Conservation (phyloP, 106 monocot genomes). For the Narthecium ossifragum region DNA sequence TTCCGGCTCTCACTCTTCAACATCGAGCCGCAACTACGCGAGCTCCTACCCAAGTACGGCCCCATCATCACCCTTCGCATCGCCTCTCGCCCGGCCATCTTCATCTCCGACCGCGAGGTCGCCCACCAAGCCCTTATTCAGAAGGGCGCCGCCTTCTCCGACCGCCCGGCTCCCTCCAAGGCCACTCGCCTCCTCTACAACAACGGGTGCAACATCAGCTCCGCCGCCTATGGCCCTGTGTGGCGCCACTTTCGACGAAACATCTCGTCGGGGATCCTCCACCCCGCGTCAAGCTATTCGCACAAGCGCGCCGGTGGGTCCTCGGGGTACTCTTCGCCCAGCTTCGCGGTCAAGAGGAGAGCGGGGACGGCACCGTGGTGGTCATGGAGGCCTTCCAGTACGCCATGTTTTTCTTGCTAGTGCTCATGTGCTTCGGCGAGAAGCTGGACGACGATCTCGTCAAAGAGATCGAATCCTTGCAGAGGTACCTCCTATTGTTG, state of each 20-base stretch:
- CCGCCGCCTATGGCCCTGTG: constrained; percentile 15
- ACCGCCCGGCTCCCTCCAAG: constrained; percentile 10
- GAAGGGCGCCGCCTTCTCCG: constrained; percentile 5
- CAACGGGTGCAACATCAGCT: constrained; percentile 9
- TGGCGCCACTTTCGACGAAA: constrained; percentile 26
- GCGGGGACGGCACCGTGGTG: constrained; percentile 1
- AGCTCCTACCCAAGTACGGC: constrained; percentile 3
- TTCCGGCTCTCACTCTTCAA: background rate
- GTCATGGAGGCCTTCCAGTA: constrained; percentile 31
- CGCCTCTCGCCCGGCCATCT: constrained; percentile 5
- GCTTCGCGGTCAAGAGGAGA: background rate
- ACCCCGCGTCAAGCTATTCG: constrained; percentile 17
- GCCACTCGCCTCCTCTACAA: background rate
- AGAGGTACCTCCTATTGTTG: constrained; percentile 7
- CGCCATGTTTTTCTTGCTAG: constrained; percentile 46
- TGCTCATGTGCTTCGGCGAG: constrained; percentile 53
- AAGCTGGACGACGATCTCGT: constrained; percentile 26
- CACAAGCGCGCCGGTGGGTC: constrained; percentile 23
- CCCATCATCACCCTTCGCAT: constrained; percentile 3
- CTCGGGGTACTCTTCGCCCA: constrained; percentile 17
- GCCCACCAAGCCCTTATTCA: constrained; percentile 1
- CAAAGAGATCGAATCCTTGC: constrained; percentile 19
- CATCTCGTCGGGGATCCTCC: constrained; percentile 15
- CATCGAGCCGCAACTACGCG: background rate
- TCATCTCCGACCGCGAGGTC: background rate